Percentiles rank a stretch among this genome's conserved stretches.
These are phyloP conservation scores for Candida vartiovaarae DNA, from an alignment of 805 yeast genomes.

Conservation along the genomic window DNA sequence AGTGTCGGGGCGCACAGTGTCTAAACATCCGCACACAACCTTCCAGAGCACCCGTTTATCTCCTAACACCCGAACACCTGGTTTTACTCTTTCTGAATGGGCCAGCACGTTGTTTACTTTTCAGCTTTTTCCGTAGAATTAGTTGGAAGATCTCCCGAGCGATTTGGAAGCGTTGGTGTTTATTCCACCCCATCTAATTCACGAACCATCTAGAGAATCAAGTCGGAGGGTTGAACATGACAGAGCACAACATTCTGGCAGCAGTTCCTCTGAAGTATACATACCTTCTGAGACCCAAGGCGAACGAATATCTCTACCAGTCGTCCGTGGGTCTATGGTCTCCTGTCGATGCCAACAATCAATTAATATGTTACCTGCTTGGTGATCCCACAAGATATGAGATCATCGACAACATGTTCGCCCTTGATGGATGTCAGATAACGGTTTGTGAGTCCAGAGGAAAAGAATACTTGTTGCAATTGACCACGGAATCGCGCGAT, in stretches of 20 bases:
- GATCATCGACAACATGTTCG: constrained; percentile 18
- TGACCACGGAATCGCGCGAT: constrained; percentile 15
- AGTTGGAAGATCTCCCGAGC: background rate
- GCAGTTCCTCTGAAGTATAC: constrained; percentile 18
- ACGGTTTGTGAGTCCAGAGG: constrained; percentile 10
- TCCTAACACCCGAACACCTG: too few species aligned
- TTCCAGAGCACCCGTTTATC: too few species aligned
- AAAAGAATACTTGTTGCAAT: constrained; percentile 6
- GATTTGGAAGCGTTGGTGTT: too few species aligned
- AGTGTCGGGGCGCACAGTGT: too few species aligned
- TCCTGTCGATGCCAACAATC: constrained; percentile 8
- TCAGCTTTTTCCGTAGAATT: background rate
- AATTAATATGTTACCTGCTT: constrained; percentile 3
- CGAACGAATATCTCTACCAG: constrained; percentile 10
- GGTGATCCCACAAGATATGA: constrained; percentile 3
- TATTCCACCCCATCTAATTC: too few species aligned
- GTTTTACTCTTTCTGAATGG: background rate
- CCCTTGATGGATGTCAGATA: background rate
- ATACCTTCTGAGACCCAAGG: constrained; percentile 9
- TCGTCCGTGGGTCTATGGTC: constrained; percentile 19
- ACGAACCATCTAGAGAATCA: too few species aligned
- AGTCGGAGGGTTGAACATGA: too few species aligned
- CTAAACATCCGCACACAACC: too few species aligned
- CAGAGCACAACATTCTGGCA: constrained; percentile 19
- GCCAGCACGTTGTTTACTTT: constrained; percentile 7